Conservation (phyloP, 495 filamentous ascomycete genomes). For the Amphirosellinia nigrospora region DNA sequence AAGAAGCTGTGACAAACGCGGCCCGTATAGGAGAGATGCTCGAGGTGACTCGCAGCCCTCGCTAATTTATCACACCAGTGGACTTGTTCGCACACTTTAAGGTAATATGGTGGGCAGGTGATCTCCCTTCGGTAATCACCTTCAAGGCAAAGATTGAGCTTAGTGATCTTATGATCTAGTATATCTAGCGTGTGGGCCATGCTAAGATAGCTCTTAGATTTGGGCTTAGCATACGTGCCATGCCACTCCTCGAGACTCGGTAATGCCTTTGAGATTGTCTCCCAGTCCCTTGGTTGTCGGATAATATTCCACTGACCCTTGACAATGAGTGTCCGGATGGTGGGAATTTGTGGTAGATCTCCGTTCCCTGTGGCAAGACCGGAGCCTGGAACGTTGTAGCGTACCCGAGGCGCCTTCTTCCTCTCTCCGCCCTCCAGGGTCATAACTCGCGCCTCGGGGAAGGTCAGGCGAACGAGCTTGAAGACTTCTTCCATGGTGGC, state of each 20-base stretch:
- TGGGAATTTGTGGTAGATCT: slow-evolving; percentile 51
- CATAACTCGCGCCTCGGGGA: slow-evolving; percentile 65
- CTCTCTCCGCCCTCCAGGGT: slow-evolving; percentile 80
- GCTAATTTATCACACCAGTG: slow-evolving; percentile 64
- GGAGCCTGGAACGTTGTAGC: slow-evolving; percentile 53
- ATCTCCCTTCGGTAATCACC: slow-evolving; percentile 67
- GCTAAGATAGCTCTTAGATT: slow-evolving; percentile 69
- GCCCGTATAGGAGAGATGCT: slow-evolving; percentile 71
- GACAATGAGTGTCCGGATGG: slow-evolving; percentile 66
- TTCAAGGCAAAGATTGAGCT: slow-evolving; percentile 70
- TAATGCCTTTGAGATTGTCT: slow-evolving; percentile 61
- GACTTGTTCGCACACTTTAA: slow-evolving; percentile 56
- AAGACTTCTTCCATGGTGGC: slow-evolving; percentile 73
- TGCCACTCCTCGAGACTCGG: slow-evolving; percentile 74
- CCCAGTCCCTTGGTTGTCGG: slow-evolving; percentile 67
- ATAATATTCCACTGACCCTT: slow-evolving; percentile 80
- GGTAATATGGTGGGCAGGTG: slow-evolving; percentile 58
- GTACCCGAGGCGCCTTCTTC: slow-evolving; percentile 70
- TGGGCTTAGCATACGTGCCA: slow-evolving; percentile 71
- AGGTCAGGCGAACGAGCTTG: slow-evolving; percentile 59
- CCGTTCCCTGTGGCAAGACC: slow-evolving; percentile 30
- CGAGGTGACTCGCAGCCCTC: slow-evolving; percentile 61
- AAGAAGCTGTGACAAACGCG: slow-evolving; percentile 68
- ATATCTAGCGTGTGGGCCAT: slow-evolving; percentile 63
- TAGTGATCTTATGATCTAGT: slow-evolving; percentile 59